A percentile compares a stretch with the other conserved stretches of the same genome.
These are phyloP conservation scores for Trichophyton simii DNA, from an alignment of 2,329 filamentous ascomycete genomes.

Conservation along the genomic window DNA sequence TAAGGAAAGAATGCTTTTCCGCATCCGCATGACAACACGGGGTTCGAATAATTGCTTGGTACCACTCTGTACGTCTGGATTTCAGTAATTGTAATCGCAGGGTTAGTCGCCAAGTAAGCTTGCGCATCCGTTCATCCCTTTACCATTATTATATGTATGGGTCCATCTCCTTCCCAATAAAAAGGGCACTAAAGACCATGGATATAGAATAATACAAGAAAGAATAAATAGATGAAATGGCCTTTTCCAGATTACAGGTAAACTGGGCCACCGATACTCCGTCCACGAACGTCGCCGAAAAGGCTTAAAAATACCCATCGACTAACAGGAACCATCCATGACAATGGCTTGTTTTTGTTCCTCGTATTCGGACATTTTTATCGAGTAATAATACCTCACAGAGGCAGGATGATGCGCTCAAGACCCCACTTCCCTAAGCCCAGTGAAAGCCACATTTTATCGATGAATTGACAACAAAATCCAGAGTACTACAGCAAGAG, in stretches of 20 bases:
- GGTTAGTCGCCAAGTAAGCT: not conserved
- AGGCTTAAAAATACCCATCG: not conserved
- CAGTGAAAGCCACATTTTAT: not conserved
- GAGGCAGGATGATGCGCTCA: not conserved
- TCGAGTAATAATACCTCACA: conserved; percentile 2
- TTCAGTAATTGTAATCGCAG: not conserved
- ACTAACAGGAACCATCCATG: conserved; percentile 1
- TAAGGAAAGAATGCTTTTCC: not conserved
- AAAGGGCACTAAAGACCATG: no score
- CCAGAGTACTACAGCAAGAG: no score
- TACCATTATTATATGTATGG: not conserved
- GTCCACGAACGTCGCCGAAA: not conserved
- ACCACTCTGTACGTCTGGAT: not conserved
- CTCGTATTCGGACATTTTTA: conserved; percentile 3
- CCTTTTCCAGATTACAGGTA: not conserved
- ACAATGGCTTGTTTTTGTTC: not conserved
- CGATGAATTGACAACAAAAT: not conserved
- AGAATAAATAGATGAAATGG: not conserved
- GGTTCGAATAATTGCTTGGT: not conserved
- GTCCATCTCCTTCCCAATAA: no score
- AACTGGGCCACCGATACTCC: not conserved
- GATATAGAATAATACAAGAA: not conserved
- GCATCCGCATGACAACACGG: not conserved
- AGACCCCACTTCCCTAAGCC: not conserved
- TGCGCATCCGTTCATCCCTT: not conserved